Evolutionary conservation across 441 rosid species (phyloP), one percentile per base, ranked within the genome.

Genomic region (Raphanus hybrid): DNA sequence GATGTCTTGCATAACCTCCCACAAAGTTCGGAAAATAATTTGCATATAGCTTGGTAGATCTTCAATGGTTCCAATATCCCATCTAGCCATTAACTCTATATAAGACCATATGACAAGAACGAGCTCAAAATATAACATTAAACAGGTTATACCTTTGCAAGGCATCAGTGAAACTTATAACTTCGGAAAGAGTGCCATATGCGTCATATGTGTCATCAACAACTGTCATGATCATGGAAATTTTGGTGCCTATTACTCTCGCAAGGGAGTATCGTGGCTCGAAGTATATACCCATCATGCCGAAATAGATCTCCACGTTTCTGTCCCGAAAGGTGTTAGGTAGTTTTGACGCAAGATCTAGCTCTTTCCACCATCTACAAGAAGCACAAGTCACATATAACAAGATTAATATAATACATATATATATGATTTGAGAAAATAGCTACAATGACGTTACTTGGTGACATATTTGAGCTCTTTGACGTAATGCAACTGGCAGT

Each of bases 321-420:
- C 15, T 48, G 15, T 48, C 54, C 15, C 54, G 54, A 48, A 43
- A 48, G 54, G 54, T 48, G 6, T 48, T 11, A 48, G 54, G 54
- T n/a, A 48, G 54, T 48, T 48, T 48, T 12, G 54, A 48, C 54
- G 54, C 54, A 48, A 48, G 15, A 4, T 48, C 54, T 48, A 12
- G 54, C 54, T 48, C 54, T n/a, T 48, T 48, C 54, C 54, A 48
- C 54, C 54, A 48, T n/a, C 54, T 48, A 48, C 54, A n/a, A 48
- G 5, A 48, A 48, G 5, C 54, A 48, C 2, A 3, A n/a, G 4
- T 48, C 54, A 48, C 54, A 48, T 48, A 12, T 48, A 11, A 48
- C 54, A 48, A 12, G 14, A n/a, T 48, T n/a, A 15, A 12, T 29
- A 29, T 29, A 29, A 29, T 29, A 29, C 5, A 29, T 29, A 29